A percentile compares a stretch with the other conserved stretches of the same genome.
phyloP scores from a whole-genome alignment of 371 early-diverging fungal species.

The Mucor indicus region DNA sequence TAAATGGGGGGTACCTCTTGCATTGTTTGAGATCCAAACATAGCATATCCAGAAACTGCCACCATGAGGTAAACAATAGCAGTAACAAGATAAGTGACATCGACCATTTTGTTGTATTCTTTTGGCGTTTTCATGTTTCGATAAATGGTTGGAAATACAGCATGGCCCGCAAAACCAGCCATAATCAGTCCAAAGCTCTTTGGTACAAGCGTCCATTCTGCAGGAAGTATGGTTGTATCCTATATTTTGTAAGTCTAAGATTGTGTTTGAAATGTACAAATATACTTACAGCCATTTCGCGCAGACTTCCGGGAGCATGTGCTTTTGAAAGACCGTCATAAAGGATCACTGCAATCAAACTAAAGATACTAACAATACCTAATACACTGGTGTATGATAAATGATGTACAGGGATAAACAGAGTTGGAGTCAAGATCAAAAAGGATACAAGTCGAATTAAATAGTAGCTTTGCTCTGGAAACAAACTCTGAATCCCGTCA shows the following conservation, averaged over 20 bases:
- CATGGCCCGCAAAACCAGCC: no score
- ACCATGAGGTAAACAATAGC: slow-evolving; percentile 26
- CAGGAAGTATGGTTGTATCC: slow-evolving; percentile 16
- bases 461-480: slow-evolving; percentile 10
- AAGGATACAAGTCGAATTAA: slow-evolving; percentile 1
- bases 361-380: slow-evolving; percentile 43
- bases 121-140: slow-evolving; percentile 55
- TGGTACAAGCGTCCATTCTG: no score
- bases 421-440: slow-evolving; percentile 17
- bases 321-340: slow-evolving; percentile 44
- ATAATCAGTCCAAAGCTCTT: no score
- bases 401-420: slow-evolving; percentile 35
- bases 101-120: slow-evolving; percentile 37
- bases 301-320: slow-evolving; percentile 55
- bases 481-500: slow-evolving; percentile 32
- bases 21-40: slow-evolving; percentile 67
- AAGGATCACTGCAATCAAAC: slow-evolving; percentile 37
- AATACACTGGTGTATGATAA: slow-evolving; percentile 47
- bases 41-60: slow-evolving; percentile 58
- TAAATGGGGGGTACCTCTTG: no score
- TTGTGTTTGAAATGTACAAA: neutral
- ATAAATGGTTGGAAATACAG: slow-evolving; percentile 51
- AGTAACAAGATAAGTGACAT: slow-evolving; percentile 30
- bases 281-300: slow-evolving; percentile 41
- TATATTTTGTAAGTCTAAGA: neutral